Evolutionary conservation across 2,329 filamentous ascomycete species (phyloP).

Genomic region (Phoma herbarum): DNA sequence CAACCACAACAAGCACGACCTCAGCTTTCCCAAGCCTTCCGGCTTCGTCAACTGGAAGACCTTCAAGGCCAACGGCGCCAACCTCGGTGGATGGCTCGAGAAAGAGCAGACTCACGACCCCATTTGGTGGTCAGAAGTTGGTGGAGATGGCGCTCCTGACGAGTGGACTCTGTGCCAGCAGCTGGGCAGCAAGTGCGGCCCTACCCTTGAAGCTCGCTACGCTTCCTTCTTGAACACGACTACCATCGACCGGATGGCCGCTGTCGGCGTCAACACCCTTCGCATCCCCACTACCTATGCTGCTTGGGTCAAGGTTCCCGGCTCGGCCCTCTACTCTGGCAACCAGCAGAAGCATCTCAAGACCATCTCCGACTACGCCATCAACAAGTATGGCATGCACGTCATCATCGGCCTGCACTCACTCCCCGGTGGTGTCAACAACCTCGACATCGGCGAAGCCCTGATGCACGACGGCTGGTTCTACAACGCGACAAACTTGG

Average conservation of each 20-base stretch:
- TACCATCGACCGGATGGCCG: slow-evolving; percentile 45
- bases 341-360: slow-evolving; percentile 41
- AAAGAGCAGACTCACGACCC: slow-evolving; percentile 40
- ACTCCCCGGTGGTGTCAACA: slow-evolving; percentile 43
- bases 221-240: slow-evolving; percentile 38
- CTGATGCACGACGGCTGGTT: slow-evolving; percentile 45
- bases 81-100: slow-evolving; percentile 46
- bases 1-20: slow-evolving; percentile 4
- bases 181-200: slow-evolving; percentile 40
- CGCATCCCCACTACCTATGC: slow-evolving; percentile 50
- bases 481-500: slow-evolving; percentile 46
- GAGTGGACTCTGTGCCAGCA: slow-evolving; percentile 48
- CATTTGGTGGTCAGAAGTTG: slow-evolving; percentile 33
- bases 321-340: slow-evolving; percentile 44
- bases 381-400: slow-evolving; percentile 48
- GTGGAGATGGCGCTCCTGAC: slow-evolving; percentile 32
- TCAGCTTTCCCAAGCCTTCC: slow-evolving; percentile 9
- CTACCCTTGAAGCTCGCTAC: slow-evolving; percentile 41
- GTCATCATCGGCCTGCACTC: slow-evolving; percentile 47
- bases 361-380: slow-evolving; percentile 47
- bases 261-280: slow-evolving; percentile 43
- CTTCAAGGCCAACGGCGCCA: slow-evolving; percentile 28
- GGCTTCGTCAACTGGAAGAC: slow-evolving; percentile 25
- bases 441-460: slow-evolving; percentile 18
- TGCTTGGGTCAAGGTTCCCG: slow-evolving; percentile 48